Evolutionary conservation across 2,329 filamentous ascomycete genomes (phyloP).

Genomic region (Trichoderma atrobrunneum): DNA sequence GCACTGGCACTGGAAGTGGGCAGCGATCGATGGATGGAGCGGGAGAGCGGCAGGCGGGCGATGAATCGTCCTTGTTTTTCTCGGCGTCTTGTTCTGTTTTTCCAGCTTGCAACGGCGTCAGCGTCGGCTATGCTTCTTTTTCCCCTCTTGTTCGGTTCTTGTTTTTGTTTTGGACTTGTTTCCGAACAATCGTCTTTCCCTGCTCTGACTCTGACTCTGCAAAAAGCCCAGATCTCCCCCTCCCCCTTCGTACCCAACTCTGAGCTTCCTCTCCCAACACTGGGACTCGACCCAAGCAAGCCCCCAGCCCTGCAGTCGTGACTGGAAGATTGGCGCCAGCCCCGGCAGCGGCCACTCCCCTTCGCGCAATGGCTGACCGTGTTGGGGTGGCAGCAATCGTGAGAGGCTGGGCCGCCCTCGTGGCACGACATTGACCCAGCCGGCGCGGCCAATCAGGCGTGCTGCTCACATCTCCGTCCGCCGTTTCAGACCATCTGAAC

Average conservation of each 20-base stretch:
- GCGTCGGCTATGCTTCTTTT: background rate
- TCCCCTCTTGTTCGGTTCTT: background rate
- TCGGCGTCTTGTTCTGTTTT: background rate
- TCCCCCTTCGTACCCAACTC: slow-evolving; percentile 6
- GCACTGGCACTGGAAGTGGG: background rate
- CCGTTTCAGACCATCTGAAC: slow-evolving; percentile 13
- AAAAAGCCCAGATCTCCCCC: background rate
- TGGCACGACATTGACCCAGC: slow-evolving; percentile 17
- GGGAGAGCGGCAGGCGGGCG: slow-evolving; percentile 4
- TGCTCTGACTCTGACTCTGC: background rate
- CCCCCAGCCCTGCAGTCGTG: slow-evolving; percentile 4
- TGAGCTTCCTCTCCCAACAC: slow-evolving; percentile 5
- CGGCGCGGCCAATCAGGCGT: slow-evolving; percentile 15
- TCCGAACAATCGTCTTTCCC: background rate
- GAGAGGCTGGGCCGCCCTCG: slow-evolving; percentile 22
- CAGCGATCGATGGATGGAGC: slow-evolving; percentile 8
- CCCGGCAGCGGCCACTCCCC: slow-evolving; percentile 6
- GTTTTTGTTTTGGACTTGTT: background rate
- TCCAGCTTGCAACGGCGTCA: background rate
- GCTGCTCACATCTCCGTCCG: slow-evolving; percentile 18
- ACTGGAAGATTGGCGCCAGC: slow-evolving; percentile 11
- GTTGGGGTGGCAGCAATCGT: slow-evolving; percentile 16
- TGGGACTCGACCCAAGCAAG: background rate
- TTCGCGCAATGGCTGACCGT: background rate
- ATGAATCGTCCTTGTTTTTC: background rate